Evolutionary conservation across 2,329 filamentous ascomycete species (phyloP), one percentile per base, ranked within the genome.

Genomic region (Aspergillus udagawae): DNA sequence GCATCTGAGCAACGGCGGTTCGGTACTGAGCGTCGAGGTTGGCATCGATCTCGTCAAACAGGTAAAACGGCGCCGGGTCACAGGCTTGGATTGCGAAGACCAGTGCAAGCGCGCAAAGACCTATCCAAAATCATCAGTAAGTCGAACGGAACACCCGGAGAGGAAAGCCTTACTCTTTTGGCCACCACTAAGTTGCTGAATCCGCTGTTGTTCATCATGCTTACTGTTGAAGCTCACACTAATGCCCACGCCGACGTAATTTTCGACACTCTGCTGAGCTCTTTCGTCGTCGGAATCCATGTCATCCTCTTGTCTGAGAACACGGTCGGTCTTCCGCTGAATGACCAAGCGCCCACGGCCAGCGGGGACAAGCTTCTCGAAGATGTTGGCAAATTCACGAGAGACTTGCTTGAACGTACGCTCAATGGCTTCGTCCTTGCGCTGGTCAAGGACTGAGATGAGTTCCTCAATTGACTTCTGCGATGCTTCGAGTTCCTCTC

Each of bases 31-130:
- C 92, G 73, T 99, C 94, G 25, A 99, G 84, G 72, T 99, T 99
- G 74, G 94, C 94, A 71, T 99, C 94, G 62, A 99, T 96, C 76
- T 99, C 94, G 74, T 99, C 94, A 67, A 99, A 99, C 68, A 99
- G 92, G 73, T 99, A 97, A 82, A 99, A 97, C 1, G 94, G 94
- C 48, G 93, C 95, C 9, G 93, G 94, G 73, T 99, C 94, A 58
- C 93, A 96, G 65, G 92, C 91, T 76, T 99, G 94, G 65, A 99
- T 95, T n/a, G 94, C 94, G 72, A 99, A 99, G 65, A 99, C 95
- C 52, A 99, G 85, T 48, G 94, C 95, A n/a, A 99, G 85, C 9
- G 94, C 94, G 75, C 93, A 97, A 60, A 97, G 81, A 84, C 91
- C 90, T 92, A 61, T 32, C 14, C 1, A 28, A 42, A 14, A 32